These are phyloP conservation scores for Pleodorina starrii DNA, from an alignment of 139 green algal species.

Conservation along the genomic window DNA sequence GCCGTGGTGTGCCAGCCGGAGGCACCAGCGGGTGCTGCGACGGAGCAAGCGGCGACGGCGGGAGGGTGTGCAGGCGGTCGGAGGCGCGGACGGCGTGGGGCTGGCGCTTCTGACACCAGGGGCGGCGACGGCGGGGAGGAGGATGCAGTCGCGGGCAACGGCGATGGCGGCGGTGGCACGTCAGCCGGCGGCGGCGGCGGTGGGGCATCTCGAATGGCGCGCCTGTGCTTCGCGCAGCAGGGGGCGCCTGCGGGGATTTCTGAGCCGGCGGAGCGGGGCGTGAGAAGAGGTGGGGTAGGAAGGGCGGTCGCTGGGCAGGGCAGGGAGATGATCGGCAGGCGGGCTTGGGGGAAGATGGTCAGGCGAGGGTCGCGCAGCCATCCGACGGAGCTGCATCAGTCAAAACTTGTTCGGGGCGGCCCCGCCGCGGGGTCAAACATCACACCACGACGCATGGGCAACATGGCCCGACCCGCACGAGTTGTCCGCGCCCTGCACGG, in stretches of 20 bases:
- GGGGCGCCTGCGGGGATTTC: background rate
- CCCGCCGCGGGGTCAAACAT: no score
- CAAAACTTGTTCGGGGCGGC: no score
- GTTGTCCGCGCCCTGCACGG: no score
- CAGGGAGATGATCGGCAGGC: no score
- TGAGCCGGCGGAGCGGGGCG: background rate
- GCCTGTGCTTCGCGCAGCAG: background rate
- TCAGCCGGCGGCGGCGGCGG: background rate
- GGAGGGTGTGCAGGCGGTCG: background rate
- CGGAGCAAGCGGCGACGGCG: background rate
- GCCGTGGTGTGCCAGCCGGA: constrained; percentile 30
- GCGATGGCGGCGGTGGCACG: background rate
- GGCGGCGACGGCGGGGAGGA: background rate
- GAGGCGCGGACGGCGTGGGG: background rate
- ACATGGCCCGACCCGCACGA: no score
- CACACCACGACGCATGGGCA: no score
- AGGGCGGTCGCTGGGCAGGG: no score
- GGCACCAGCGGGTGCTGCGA: background rate
- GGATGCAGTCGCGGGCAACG: background rate
- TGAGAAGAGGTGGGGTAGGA: constrained; percentile 7
- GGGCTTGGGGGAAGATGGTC: no score
- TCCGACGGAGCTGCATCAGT: no score
- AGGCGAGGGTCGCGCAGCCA: no score
- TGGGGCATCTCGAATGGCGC: background rate
- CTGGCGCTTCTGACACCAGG: background rate